A percentile compares a stretch with the other conserved stretches of the same genome.
These are phyloP conservation scores for Stachybotrys chlorohalonatus DNA, from an alignment of 2,329 filamentous ascomycete genomes.

Conservation along the genomic window DNA sequence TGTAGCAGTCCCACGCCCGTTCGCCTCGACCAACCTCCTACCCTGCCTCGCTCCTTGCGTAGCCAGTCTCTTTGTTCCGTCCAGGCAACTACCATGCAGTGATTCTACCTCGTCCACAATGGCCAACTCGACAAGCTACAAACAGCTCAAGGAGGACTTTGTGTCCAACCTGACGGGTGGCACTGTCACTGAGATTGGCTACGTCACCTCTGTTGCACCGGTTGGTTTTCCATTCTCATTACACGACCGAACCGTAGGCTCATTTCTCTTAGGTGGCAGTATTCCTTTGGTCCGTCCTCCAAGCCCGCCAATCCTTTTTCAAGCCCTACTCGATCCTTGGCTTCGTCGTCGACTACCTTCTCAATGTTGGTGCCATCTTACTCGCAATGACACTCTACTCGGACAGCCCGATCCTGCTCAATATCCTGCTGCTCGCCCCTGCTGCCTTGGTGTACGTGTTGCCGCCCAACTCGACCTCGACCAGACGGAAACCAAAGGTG, in stretches of 20 bases:
- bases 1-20: no score
- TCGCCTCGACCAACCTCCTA: no score
- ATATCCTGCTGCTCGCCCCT: slow-evolving; percentile 63
- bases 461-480: slow-evolving; percentile 24
- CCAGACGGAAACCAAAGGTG: slow-evolving; percentile 38
- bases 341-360: slow-evolving; percentile 71
- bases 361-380: slow-evolving; percentile 75
- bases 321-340: slow-evolving; percentile 60
- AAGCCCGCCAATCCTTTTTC: slow-evolving; percentile 79
- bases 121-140: slow-evolving; percentile 55
- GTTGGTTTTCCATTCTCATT: slow-evolving; percentile 36
- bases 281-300: slow-evolving; percentile 81
- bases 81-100: neutral
- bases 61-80: neutral
- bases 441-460: slow-evolving; percentile 53
- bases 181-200: slow-evolving; percentile 75
- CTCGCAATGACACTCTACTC: slow-evolving; percentile 84
- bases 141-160: slow-evolving; percentile 87
- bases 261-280: slow-evolving; percentile 55
- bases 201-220: slow-evolving; percentile 74
- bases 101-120: slow-evolving; percentile 14
- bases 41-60: no score
- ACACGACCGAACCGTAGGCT: neutral
- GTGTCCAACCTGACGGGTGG: slow-evolving; percentile 87
- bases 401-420: slow-evolving; percentile 62